Conservation (phyloP, 2,329 filamentous ascomycete genomes). For the Rhynchosporium graminicola region DNA sequence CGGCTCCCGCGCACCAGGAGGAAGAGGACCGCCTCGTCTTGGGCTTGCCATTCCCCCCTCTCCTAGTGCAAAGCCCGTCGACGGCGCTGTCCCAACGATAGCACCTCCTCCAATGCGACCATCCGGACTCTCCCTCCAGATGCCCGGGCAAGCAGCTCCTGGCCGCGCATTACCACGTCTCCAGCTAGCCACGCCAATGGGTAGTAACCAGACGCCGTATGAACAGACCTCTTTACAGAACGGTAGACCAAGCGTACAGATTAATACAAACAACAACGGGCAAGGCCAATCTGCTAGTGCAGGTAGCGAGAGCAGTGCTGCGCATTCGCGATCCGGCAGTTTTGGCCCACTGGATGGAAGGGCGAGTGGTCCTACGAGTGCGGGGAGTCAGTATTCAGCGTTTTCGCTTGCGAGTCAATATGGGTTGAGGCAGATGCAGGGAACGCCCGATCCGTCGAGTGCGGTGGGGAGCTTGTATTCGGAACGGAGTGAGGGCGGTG, state of each 20-base stretch:
- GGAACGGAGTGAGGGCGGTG: slow-evolving; percentile 73
- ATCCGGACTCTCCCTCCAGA: slow-evolving; percentile 35
- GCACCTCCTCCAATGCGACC: slow-evolving; percentile 10
- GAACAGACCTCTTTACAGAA: slow-evolving; percentile 52
- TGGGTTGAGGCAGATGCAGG: slow-evolving; percentile 66
- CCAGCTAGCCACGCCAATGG: slow-evolving; percentile 85
- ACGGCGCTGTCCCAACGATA: slow-evolving; percentile 18
- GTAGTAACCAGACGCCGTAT: slow-evolving; percentile 71
- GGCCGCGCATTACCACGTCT: slow-evolving; percentile 72
- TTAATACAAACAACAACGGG: slow-evolving; percentile 44
- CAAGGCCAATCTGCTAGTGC: slow-evolving; percentile 67
- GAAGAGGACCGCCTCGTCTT: slow-evolving; percentile 48
- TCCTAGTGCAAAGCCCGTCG: slow-evolving; percentile 76
- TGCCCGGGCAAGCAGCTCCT: slow-evolving; percentile 37
- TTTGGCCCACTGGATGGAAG: slow-evolving; percentile 76
- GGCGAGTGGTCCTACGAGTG: slow-evolving; percentile 79
- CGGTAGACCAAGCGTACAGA: slow-evolving; percentile 42
- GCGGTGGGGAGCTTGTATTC: slow-evolving; percentile 85
- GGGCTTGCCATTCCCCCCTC: slow-evolving; percentile 90
- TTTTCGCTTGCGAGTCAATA: slow-evolving; percentile 77
- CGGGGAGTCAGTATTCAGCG: slow-evolving; percentile 83
- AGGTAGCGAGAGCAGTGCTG: slow-evolving; percentile 76
- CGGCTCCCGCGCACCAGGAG: slow-evolving; percentile 36
- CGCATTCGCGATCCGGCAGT: slow-evolving; percentile 80
- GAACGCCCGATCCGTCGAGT: slow-evolving; percentile 81